Evolutionary conservation across 345 rosid species (phyloP).

Genomic region (Murraya paniculata): DNA sequence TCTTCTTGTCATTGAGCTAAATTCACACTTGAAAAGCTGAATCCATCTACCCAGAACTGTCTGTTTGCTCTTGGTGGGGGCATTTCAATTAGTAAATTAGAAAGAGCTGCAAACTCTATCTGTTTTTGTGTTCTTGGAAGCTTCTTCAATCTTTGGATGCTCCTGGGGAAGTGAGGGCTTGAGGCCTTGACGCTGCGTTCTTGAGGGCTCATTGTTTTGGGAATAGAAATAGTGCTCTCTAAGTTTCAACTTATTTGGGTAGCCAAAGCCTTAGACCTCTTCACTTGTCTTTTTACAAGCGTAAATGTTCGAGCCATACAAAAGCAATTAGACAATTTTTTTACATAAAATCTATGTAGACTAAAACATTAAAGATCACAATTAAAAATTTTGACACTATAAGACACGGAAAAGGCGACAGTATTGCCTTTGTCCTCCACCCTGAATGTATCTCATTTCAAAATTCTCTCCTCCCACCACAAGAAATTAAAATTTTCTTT

Average conservation of each 20-base stretch:
- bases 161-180: neutral
- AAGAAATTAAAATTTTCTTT: neutral
- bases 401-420: conserved; percentile 29
- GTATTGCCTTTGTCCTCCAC: conserved; percentile 33
- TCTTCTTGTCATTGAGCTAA: conserved; percentile 17
- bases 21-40: conserved; percentile 28
- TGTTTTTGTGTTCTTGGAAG: conserved; percentile 43
- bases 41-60: conserved; percentile 36
- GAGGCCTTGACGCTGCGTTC: conserved; percentile 16
- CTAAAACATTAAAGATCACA: conserved; percentile 29
- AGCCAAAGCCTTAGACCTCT: conserved; percentile 24
- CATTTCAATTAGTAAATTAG: conserved; percentile 12
- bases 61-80: conserved; percentile 36
- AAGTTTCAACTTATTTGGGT: conserved; percentile 34
- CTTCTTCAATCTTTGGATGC: conserved; percentile 36
- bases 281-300: conserved; percentile 26
- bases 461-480: neutral
- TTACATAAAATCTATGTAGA: neutral
- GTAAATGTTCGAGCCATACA: conserved; percentile 18
- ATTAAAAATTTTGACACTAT: conserved; percentile 12
- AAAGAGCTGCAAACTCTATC: conserved; percentile 7
- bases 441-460: conserved; percentile 20
- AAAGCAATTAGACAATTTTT: conserved; percentile 24
- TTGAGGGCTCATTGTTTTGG: conserved; percentile 1
- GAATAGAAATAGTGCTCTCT: conserved; percentile 6